Conservation (phyloP, 768 basidiomycete species). For the Lactarius trivialis region DNA sequence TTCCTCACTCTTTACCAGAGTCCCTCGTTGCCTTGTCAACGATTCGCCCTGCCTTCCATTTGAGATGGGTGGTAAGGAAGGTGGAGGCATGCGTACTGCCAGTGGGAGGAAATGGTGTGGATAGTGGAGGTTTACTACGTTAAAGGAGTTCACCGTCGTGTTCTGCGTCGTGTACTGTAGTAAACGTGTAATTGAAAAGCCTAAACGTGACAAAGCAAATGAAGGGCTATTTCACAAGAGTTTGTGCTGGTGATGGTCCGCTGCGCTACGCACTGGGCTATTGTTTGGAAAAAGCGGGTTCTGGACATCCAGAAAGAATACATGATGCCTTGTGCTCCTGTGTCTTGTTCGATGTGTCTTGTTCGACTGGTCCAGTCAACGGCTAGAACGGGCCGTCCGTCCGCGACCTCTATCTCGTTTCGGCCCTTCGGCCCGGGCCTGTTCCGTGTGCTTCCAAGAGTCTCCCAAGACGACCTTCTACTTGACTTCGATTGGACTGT, state of each 20-base stretch:
- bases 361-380: too few relatives aligned
- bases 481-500: too few relatives aligned
- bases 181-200: too few relatives aligned
- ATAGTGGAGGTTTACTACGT: too few relatives aligned
- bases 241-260: neutral
- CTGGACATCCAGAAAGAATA: neutral
- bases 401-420: too few relatives aligned
- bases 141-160: neutral
- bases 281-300: neutral
- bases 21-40: neutral
- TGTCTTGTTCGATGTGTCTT: too few relatives aligned
- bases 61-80: neutral
- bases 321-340: neutral
- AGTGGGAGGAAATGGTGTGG: neutral
- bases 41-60: neutral
- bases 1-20: constrained; percentile 10
- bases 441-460: too few relatives aligned
- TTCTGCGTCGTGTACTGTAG: too few relatives aligned
- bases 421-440: too few relatives aligned
- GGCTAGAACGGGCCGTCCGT: too few relatives aligned
- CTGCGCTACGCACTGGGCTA: neutral
- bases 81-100: neutral
- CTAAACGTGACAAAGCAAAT: neutral
- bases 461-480: too few relatives aligned
- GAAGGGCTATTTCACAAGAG: neutral